Base-by-base conservation (phyloP, 2,329 filamentous ascomycete genomes). In the Mariannaea sp. region DNA sequence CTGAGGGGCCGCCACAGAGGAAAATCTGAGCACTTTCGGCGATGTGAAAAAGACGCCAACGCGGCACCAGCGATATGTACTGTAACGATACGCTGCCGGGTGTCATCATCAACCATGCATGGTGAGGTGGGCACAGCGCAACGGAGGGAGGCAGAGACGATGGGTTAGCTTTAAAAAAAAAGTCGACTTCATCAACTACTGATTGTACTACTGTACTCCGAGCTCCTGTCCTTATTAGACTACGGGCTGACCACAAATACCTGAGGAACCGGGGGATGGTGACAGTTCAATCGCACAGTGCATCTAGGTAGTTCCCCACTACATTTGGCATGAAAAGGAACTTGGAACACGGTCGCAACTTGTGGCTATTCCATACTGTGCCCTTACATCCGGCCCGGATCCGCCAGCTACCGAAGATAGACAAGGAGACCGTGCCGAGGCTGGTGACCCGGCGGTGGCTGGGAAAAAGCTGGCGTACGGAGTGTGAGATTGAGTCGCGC, bases 41-140 rank as follows among this genome's bases (percentile, higher is more conserved):
- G 27, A 42, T 22, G 30, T 39, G 20, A 32, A n/a, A n/a, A n/a
- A 10, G 9, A 32, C 17, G 36, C 27, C 38, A 43, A 20, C 36
- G 26, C 50, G 48, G 35, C 33, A 51, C 47, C 44, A 57, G 51
- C 46, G 51, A 59, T 53, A 59, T 58, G 53, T 56, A 42, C 49
- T 66, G 62, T 57, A 64, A 64, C 64, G 54, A 63, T 66, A 38
- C 49, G 57, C 51, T 57, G 53, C 53, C 40, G 45, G 49, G 39
- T 53, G 53, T 56, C 53, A 56, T 56, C 53, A 53, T 56, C 41
- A 30, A 17, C 47, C 47, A 51, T 65, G 63, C 63, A 62, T 53
- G 59, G 58, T 65, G 63, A 65, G 57, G 59, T 65, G 63, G 61
- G 60, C 56, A 51, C 53, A 45, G 54, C 53, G 51, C 50, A 41